A percentile compares a stretch with the other conserved stretches of the same genome.
These are phyloP conservation scores for Chalciporus pseudorubinellus DNA, from an alignment of 768 basidiomycete genomes.

Conservation along the genomic window DNA sequence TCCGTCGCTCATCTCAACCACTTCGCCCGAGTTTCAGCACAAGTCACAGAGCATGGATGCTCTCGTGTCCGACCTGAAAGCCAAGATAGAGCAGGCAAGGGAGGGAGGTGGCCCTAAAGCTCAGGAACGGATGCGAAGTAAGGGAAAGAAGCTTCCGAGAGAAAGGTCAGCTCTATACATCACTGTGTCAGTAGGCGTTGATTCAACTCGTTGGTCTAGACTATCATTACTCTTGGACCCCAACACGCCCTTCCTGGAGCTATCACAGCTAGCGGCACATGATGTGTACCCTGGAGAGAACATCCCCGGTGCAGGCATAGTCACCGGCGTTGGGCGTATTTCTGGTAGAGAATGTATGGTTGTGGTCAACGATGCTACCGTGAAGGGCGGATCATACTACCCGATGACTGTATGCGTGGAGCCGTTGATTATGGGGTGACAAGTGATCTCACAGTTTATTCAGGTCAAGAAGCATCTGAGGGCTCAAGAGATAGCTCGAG, in stretches of 20 bases:
- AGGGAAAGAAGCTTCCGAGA: conserved; percentile 80
- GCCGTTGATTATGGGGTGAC: not conserved
- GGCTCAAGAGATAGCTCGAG: conserved; percentile 91
- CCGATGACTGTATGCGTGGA: conserved; percentile 62
- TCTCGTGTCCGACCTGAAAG: conserved; percentile 62
- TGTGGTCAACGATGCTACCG: conserved; percentile 92
- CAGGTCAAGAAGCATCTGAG: conserved; percentile 94
- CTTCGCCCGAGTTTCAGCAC: conserved; percentile 67
- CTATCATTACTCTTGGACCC: conserved; percentile 77
- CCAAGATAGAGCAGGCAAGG: conserved; percentile 55
- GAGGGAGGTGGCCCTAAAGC: conserved; percentile 76
- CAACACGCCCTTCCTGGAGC: conserved; percentile 84
- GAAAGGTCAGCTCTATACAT: conserved; percentile 55
- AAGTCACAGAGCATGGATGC: conserved; percentile 69
- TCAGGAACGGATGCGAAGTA: conserved; percentile 66
- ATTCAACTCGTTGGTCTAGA: conserved; percentile 36
- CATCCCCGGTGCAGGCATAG: conserved; percentile 87
- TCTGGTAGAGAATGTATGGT: conserved; percentile 83
- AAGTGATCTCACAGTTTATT: not conserved
- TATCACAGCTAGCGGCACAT: conserved; percentile 83
- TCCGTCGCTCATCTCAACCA: conserved; percentile 65
- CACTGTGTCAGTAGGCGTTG: not conserved
- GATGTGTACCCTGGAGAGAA: conserved; percentile 75
- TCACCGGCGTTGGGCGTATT: conserved; percentile 81
- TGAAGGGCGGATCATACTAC: conserved; percentile 91